Evolutionary conservation across 371 early-diverging fungal species (phyloP), one percentile per base, ranked within the genome.

Genomic region (Mucor circinelloides): DNA sequence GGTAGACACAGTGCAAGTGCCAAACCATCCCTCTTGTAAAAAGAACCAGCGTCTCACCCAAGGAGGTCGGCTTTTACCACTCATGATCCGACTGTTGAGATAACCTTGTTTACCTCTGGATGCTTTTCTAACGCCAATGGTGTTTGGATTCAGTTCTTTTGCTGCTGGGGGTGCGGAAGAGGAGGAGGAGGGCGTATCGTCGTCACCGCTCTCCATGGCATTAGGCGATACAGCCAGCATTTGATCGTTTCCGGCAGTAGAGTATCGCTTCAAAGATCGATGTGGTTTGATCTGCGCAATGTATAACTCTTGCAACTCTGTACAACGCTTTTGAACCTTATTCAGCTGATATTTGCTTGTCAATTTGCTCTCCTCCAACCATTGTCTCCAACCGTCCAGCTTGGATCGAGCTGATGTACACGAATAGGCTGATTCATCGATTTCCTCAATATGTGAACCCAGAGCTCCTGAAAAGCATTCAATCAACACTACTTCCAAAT

Each of bases 41-140:
- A 85, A 88, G 58, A 85, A 90, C 77, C 86, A 89, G 28, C 86
- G 78, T 28, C 85, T 74, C 7, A 72, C 68, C 87, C 89, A 86
- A 17, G 80, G 62, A 27, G 71, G 71, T 25, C 80, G 68, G 17
- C 74, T 62, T 59, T 75, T 78, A 8, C 77, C 76, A 17, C 69
- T 60, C 7, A 54, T 40, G 0, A 70, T 65, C 2, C 78, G 69
- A 25, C 66, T 54, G 27, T 68, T 74, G 15, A 82, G 57, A 54
- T 82, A 82, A 5, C 82, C 82, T 60, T 79, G 78, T 27, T 78
- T 79, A 38, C 44, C 32, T 21, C 58, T 32, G 34, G 52, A 32
- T 38, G 58, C 19, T 10, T 38, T 58, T 44, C 8, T 42, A 27
- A 59, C 40, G n/a, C 65, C 44, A 28, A 57, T 48, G 3, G 36